Base-by-base conservation (phyloP, 1,139 yeast genomes). In the Geotrichum cucujoidarum region DNA sequence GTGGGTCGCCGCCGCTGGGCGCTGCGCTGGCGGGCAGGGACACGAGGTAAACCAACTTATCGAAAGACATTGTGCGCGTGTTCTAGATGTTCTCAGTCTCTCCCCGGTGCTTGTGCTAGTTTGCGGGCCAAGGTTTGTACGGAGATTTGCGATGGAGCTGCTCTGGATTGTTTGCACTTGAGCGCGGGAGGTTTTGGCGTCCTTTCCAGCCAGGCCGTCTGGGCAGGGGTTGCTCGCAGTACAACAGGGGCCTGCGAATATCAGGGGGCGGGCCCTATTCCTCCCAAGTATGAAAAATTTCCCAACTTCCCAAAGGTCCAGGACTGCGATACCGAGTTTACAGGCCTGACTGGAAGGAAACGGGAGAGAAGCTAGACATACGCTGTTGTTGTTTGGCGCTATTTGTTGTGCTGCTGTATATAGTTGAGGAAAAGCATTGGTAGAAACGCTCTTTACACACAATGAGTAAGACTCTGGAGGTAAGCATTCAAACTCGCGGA, bases 11-110 rank as follows among this genome's bases (percentile, higher is more conserved):
- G 18, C 72, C 69, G 18, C 70, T 67, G 1, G 80, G 80, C 14
- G 72, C 71, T 1, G 78, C 77, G 50, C 67, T 71, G 38, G 67
- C 60, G 11, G 81, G 81, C 41, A 76, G 64, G 13, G 80, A 74
- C 35, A 76, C 60, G 48, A 76, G 61, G 21, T 72, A 51, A 52
- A 69, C 63, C 52, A 48, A 21, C 27, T 35, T 35, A 13, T 27
- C 38, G 16, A 27, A 35, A 35, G 38, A 35, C 38, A 35, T 35
- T 24, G 6, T 6, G n/a, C n/a, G n/a, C n/a, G n/a, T n/a, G n/a
- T n/a, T n/a, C n/a, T n/a, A n/a, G n/a, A n/a, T n/a, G n/a, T n/a
- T n/a, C n/a, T n/a, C n/a, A n/a, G n/a, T n/a, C n/a, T n/a, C n/a
- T n/a, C n/a, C n/a, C n/a, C n/a, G n/a, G n/a, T n/a, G n/a, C n/a